Percentiles rank a stretch among this genome's conserved stretches.
Conservation (phyloP, 345 rosid genomes). For the Toxicodendron radicans region DNA sequence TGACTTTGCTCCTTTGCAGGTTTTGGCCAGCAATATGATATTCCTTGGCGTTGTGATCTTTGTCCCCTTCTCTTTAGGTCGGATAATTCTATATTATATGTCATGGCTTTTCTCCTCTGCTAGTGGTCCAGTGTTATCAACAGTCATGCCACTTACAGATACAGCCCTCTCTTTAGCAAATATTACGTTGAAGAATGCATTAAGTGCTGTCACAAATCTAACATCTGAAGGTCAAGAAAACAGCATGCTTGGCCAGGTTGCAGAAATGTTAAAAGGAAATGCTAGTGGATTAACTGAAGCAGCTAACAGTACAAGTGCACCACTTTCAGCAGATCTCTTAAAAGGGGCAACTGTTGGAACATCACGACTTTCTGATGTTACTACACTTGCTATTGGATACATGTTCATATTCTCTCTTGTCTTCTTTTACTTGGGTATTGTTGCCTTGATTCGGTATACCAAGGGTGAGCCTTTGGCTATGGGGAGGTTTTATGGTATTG, state of each 20-base stretch:
- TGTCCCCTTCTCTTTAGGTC: conserved; percentile 89
- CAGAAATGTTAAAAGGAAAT: conserved; percentile 64
- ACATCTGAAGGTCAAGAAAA: conserved; percentile 70
- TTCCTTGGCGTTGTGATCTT: conserved; percentile 96
- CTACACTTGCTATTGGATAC: conserved; percentile 94
- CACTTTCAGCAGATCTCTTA: conserved; percentile 60
- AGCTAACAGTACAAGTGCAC: conserved; percentile 52
- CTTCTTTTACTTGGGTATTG: conserved; percentile 77
- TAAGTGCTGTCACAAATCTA: conserved; percentile 74
- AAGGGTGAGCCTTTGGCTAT: conserved; percentile 91
- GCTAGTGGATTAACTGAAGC: conserved; percentile 54
- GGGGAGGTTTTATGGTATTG: conserved; percentile 84
- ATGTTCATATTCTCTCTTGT: conserved; percentile 69
- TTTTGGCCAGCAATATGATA: conserved; percentile 97
- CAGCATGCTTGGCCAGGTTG: conserved; percentile 55
- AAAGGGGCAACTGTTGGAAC: conserved; percentile 60
- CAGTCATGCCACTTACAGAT: conserved; percentile 64
- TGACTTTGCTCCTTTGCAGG: conserved; percentile 54
- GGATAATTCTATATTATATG: conserved; percentile 61
- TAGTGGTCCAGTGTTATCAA: conserved; percentile 62
- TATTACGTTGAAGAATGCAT: conserved; percentile 63
- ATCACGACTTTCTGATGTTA: conserved; percentile 90
- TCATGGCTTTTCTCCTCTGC: conserved; percentile 91
- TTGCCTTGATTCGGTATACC: conserved; percentile 82
- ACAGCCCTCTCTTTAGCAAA: conserved; percentile 73